A percentile compares a stretch with the other conserved stretches of the same genome.
phyloP scores from a whole-genome alignment of 148 eudicot species.

The Chenopodium album region DNA sequence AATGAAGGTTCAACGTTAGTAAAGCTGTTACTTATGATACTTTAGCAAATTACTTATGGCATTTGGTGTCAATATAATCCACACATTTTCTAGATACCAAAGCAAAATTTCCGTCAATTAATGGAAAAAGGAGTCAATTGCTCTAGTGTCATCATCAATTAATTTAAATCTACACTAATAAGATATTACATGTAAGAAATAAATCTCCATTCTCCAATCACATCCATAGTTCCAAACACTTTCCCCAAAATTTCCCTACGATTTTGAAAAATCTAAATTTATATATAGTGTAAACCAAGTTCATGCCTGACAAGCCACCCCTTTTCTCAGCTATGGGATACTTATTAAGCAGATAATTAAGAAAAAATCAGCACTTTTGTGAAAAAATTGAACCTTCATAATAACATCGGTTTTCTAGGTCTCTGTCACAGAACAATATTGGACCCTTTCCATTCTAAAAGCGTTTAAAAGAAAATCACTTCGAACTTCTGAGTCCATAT shows the following conservation, averaged over 20 bases:
- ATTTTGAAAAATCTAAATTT: no score
- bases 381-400: no score
- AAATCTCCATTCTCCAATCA: no score
- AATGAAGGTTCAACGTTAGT: not conserved
- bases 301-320: not conserved
- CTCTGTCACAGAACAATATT: no score
- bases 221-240: not conserved
- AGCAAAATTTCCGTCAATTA: not conserved
- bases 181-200: not conserved
- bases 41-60: not conserved
- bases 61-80: not conserved
- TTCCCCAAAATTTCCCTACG: not conserved
- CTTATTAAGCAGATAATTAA: not conserved
- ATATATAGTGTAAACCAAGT: no score
- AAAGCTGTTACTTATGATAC: not conserved
- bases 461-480: no score
- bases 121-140: not conserved
- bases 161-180: not conserved
- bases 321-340: not conserved
- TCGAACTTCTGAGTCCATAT: no score
- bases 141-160: not conserved
- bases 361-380: not conserved
- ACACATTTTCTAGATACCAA: not conserved
- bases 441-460: no score
- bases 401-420: no score